Percentiles rank a stretch among this genome's conserved stretches.
These are phyloP conservation scores for Pulicaria dysenterica DNA, from an alignment of 129 eudicot genomes.

Conservation along the genomic window DNA sequence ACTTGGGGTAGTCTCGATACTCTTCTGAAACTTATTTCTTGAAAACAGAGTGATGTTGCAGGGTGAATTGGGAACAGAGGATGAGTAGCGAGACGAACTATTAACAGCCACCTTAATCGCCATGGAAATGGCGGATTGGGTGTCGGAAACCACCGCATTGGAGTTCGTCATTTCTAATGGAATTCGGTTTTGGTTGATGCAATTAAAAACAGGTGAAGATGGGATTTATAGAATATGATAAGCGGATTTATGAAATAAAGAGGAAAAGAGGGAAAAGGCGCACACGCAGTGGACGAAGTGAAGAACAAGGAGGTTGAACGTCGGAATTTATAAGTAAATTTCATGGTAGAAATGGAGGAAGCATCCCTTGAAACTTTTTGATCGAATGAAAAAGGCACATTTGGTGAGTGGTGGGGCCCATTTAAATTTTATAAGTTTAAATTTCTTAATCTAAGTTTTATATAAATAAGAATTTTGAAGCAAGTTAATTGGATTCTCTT, in stretches of 20 bases:
- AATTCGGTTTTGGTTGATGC: not conserved
- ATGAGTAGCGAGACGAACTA: conserved; percentile 37
- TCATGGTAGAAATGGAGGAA: conserved; percentile 45
- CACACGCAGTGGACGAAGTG: conserved; percentile 18
- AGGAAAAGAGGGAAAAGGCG: conserved; percentile 22
- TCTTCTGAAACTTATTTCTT: conserved; percentile 42
- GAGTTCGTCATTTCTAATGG: conserved; percentile 55
- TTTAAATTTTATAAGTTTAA: conserved; percentile 4
- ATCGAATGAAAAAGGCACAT: conserved; percentile 26
- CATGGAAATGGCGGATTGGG: conserved; percentile 52
- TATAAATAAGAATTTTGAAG: conserved; percentile 16
- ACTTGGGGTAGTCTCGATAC: conserved; percentile 36
- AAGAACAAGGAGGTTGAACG: conserved; percentile 20
- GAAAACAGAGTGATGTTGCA: conserved; percentile 21
- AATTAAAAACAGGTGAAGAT: not conserved
- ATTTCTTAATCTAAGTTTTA: not conserved
- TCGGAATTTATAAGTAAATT: conserved; percentile 55
- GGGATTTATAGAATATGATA: conserved; percentile 5
- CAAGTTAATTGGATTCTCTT: conserved; percentile 36
- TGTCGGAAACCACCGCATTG: conserved; percentile 55
- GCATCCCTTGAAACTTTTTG: conserved; percentile 43
- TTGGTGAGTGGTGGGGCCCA: conserved; percentile 34
- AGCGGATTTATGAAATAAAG: conserved; percentile 21
- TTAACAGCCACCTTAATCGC: conserved; percentile 40
- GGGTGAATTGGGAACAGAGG: conserved; percentile 38